Evolutionary conservation across 768 basidiomycete species (phyloP).

Genomic region (Russula sp.): DNA sequence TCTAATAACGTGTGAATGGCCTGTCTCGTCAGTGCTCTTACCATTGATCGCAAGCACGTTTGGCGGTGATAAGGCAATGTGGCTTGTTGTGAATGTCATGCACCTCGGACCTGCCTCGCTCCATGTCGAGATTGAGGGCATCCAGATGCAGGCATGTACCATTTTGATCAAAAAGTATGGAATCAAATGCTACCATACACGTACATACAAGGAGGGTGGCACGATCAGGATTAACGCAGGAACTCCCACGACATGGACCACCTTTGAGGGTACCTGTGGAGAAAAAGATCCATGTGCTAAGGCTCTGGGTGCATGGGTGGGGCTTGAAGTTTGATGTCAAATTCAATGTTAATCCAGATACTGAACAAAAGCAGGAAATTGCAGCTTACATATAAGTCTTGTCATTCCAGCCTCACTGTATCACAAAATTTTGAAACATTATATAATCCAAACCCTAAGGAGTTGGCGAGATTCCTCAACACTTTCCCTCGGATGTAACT

Average conservation of each 20-base stretch:
- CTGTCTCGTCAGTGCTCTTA: constrained; percentile 36
- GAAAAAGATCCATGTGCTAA: constrained; percentile 1
- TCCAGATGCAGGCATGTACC: constrained; percentile 61
- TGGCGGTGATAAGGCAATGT: constrained; percentile 30
- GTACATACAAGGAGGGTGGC: neutral
- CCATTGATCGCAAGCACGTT: constrained; percentile 41
- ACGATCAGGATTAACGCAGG: neutral
- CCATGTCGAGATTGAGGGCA: constrained; percentile 49
- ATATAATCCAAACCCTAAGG: no score
- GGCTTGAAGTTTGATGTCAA: constrained; percentile 22
- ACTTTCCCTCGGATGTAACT: no score
- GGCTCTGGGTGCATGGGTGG: constrained; percentile 24
- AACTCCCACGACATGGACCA: constrained; percentile 11
- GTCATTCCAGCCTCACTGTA: no score
- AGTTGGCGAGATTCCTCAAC: no score
- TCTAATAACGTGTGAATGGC: constrained; percentile 51
- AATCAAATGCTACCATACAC: constrained; percentile 19
- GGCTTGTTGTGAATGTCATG: constrained; percentile 46
- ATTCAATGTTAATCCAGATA: constrained; percentile 7
- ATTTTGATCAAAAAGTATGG: constrained; percentile 50
- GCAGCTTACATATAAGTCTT: no score
- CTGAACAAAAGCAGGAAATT: neutral
- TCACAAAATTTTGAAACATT: no score
- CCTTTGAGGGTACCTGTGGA: constrained; percentile 23
- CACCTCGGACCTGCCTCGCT: constrained; percentile 47